Base-by-base conservation (phyloP, 2,329 filamentous ascomycete genomes). In the Albophoma yamanashiensis region DNA sequence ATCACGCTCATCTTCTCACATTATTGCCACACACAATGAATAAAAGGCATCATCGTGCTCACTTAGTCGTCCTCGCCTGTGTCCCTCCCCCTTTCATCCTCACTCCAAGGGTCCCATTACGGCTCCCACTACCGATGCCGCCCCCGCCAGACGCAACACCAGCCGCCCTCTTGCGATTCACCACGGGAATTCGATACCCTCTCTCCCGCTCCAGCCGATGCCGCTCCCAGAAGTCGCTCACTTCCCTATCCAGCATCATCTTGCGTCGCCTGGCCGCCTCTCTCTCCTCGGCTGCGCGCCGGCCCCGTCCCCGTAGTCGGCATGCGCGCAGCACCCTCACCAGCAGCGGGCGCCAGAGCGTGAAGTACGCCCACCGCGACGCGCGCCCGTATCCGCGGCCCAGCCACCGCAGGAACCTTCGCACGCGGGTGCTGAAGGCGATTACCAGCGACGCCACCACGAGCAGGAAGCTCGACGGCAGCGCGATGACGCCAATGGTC, bases 361-460 rank as follows among this genome's bases (percentile, higher is more conserved):
- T 57, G 9, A 56, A 58, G 63, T 69, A 70, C 15, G 68, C 3
- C 63, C 69, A 67, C 3, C 61, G 61, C 56, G 62, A 58, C 5
- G 52, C 22, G 1, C 52, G 39, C 2, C 63, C 59, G 34, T 67
- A 66, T 2, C 56, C 15, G 0, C 61, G 59, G 12, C 64, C 64
- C 14, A 69, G n/a, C 61, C 64, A 68, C 14, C 69, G 65, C 34
- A 73, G 65, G 6, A 74, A 59, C 1, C 64, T 63, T 14, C 75
- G 75, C 2, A 75, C 76, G 7, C 73, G 75, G 25, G 74, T 77
- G 66, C 78, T 86, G 70, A 84, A 87, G 0, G 84, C 84, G 1
- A 79, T 73, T 0, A 85, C 65, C 2, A 87, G 76, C 0, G 82
- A 79, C 0, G 75, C 64, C 1, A 73, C 64, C 47, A 86, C 81